A percentile compares a stretch with the other conserved stretches of the same genome.
phyloP scores from a whole-genome alignment of 2,329 filamentous ascomycete genomes.

The Alternaria sp. region DNA sequence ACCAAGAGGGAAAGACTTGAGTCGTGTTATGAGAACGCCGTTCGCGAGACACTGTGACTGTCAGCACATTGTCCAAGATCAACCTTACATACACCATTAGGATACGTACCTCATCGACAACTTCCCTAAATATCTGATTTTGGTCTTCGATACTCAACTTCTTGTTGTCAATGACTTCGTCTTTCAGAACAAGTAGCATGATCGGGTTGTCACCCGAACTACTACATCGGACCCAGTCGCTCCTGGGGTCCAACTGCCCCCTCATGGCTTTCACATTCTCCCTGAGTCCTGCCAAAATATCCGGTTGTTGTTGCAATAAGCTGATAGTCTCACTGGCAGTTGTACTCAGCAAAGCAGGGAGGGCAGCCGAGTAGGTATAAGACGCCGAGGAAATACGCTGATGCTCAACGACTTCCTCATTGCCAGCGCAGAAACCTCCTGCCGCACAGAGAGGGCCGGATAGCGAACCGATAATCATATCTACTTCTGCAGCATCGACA shows the following conservation, averaged over 20 bases:
- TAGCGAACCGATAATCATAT: constrained; percentile 96
- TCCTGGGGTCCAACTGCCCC: constrained; percentile 87
- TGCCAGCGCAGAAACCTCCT: constrained; percentile 94
- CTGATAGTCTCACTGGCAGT: constrained; percentile 91
- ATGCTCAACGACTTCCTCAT: constrained; percentile 91
- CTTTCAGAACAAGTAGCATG: constrained; percentile 83
- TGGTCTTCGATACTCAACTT: constrained; percentile 77
- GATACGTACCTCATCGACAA: constrained; percentile 87
- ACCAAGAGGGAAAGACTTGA: constrained; percentile 75
- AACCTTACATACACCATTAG: background rate
- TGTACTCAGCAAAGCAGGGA: constrained; percentile 94
- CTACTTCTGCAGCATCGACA: constrained; percentile 89
- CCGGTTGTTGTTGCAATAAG: constrained; percentile 85
- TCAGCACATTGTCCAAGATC: constrained; percentile 17
- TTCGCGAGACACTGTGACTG: constrained; percentile 76
- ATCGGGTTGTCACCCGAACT: constrained; percentile 87
- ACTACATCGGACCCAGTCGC: constrained; percentile 88
- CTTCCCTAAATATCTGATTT: constrained; percentile 84
- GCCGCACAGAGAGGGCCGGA: constrained; percentile 89
- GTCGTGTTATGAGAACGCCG: constrained; percentile 84
- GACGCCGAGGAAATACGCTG: constrained; percentile 91
- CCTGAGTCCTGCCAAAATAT: constrained; percentile 78
- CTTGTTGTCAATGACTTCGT: constrained; percentile 77
- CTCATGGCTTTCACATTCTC: constrained; percentile 89
- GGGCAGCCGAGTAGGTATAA: constrained; percentile 94